Base-by-base conservation (phyloP, 1,284 basidiomycete genomes). In the Papiliotrema laurentii region DNA sequence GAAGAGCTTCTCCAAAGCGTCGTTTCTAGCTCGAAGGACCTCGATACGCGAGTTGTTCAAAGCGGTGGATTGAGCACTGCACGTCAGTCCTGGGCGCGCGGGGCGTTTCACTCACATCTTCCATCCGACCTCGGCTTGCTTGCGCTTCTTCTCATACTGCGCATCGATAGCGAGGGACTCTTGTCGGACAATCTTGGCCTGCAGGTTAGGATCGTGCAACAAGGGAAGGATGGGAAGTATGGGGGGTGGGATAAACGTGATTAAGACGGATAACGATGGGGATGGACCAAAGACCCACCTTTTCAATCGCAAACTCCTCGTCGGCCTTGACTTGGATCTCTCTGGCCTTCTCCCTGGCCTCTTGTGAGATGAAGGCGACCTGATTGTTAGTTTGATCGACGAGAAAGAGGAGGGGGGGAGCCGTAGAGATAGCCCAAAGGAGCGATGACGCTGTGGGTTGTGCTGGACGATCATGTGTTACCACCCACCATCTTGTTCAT, bases 361-460 rank as follows among this genome's bases (percentile, higher is more conserved):
- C 92, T 73, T 96, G 92, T 75, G 88, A 91, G 80, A 96, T 96
- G 79, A 94, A 96, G 51, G 89, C 85, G 45, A 94, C 89, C 90
- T 93, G 59, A 35, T n/a, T 3, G 37, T n/a, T n/a, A n/a, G n/a
- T n/a, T n/a, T n/a, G n/a, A n/a, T n/a, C n/a, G n/a, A n/a, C n/a
- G n/a, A n/a, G n/a, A n/a, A n/a, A n/a, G n/a, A n/a, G n/a, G n/a
- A n/a, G n/a, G n/a, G n/a, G n/a, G n/a, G n/a, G n/a, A n/a, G n/a
- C n/a, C n/a, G n/a, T n/a, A n/a, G n/a, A n/a, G n/a, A n/a, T n/a
- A n/a, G n/a, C n/a, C n/a, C n/a, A n/a, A n/a, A n/a, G n/a, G n/a
- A n/a, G n/a, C n/a, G n/a, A n/a, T n/a, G n/a, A n/a, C n/a, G n/a
- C n/a, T n/a, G n/a, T n/a, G n/a, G n/a, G n/a, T n/a, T n/a, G n/a